Evolutionary conservation across 768 basidiomycete genomes (phyloP).

Genomic region (Amyloporia xantha): DNA sequence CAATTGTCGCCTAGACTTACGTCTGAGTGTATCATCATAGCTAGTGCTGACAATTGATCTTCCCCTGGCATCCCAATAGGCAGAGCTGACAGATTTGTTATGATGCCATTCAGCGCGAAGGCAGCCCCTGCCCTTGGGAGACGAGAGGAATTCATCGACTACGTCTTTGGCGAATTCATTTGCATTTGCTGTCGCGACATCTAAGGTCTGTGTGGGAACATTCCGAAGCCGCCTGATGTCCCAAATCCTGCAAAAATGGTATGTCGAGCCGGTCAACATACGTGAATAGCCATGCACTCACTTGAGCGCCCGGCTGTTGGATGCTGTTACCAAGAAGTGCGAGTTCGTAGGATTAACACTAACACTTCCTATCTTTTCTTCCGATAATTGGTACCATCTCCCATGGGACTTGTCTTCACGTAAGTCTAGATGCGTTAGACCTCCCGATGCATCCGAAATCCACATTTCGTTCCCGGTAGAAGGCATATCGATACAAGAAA

Average conservation of each 20-base stretch:
- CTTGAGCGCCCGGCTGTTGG: constrained; percentile 69
- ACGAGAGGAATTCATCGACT: constrained; percentile 43
- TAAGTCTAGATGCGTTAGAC: constrained; percentile 70
- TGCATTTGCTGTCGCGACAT: constrained; percentile 1
- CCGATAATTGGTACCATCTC: constrained; percentile 58
- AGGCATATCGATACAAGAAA: constrained; percentile 65
- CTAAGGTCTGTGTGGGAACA: constrained; percentile 25
- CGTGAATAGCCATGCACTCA: constrained; percentile 25
- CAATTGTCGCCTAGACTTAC: too few relatives aligned
- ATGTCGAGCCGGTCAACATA: background rate
- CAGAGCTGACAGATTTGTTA: constrained; percentile 73
- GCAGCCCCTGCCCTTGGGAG: constrained; percentile 45
- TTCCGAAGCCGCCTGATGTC: constrained; percentile 60
- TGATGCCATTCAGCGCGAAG: constrained; percentile 65
- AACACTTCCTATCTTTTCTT: constrained; percentile 71
- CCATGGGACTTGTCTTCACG: constrained; percentile 51
- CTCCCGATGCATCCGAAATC: constrained; percentile 71
- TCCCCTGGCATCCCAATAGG: constrained; percentile 82
- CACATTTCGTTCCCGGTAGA: constrained; percentile 75
- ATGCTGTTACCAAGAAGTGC: constrained; percentile 64
- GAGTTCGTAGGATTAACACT: constrained; percentile 72
- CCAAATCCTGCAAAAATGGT: constrained; percentile 54
- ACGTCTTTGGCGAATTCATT: constrained; percentile 33
- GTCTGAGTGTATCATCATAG: constrained; percentile 70
- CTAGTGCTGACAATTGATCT: constrained; percentile 76